Base-by-base conservation (phyloP, 257 asterid species). In the Gynochthodes officinalis region DNA sequence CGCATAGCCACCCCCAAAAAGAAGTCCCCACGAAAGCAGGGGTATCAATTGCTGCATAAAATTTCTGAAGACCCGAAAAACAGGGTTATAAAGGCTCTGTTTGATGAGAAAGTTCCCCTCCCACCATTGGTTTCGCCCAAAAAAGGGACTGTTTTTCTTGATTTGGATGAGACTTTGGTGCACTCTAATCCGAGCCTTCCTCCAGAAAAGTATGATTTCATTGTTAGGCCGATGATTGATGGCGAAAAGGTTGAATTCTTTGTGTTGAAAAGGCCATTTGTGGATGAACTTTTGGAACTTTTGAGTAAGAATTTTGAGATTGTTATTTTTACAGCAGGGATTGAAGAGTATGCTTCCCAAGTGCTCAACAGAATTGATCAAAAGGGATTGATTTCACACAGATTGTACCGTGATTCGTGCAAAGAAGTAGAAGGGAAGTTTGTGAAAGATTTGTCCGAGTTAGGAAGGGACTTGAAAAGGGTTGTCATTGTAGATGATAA, bases 321-420 rank as follows among this genome's bases (percentile, higher is more conserved):
- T 37, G 98, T 90, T 18, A 86, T 95, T 42, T 92, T 95, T 76
- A 95, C 99, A 0, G 98, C 98, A 0, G 99, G 98, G 64, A 79
- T 89, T 9, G 85, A 87, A 64, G 96, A 83, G 76, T 90, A 95
- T 67, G 99, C 99, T 0, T 90, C 97, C 12, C 90, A 84, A 14
- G 99, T 95, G 64, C 70, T 92, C 14, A 96, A 95, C 64, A 81
- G 66, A 76, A 77, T 95, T 21, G 99, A 95, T 33, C 67, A 86
- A 79, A 83, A 89, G 77, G 80, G 74, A 23, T 18, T 69, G 78
- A 78, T 95, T 13, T 83, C 98, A 0, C 96, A 95, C 70, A 57
- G 96, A 46, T 71, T 95, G 50, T 95, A 90, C 59, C 86, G 99
- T 0, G 82, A 88, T 83, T 92, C 98, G 30, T 92, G 98, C 75